Base-by-base conservation (phyloP, 768 basidiomycete species). In the Phylloporus sp. region DNA sequence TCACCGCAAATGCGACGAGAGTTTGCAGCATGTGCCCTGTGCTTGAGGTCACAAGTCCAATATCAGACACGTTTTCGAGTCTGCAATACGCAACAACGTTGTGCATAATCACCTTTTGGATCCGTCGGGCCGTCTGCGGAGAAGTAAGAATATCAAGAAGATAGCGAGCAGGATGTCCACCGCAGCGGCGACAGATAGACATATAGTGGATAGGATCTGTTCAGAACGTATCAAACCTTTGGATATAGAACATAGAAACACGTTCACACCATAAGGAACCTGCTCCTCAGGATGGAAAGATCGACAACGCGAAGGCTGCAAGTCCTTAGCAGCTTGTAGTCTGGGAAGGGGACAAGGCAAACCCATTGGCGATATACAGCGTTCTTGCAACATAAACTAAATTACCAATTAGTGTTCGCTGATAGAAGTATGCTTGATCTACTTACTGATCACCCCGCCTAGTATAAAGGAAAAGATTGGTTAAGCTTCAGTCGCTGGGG, bases 1-100 rank as follows among this genome's bases (percentile, higher is more conserved):
- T 47, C 13, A 58, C 38, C 1, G 52, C 45, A 20, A 58, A 58
- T 6, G 58, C 11, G 0, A 4, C 35, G 11, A 60, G 52, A 5
- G 45, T 41, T 27, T 58, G 56, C 2, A 60, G 29, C 8, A 54
- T 2, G 23, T 48, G 40, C 2, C 9, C 34, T 23, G 53, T 59
- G 2, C 59, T 61, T 35, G 31, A 1, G 7, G 8, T 40, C 13
- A 20, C 28, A 5, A 29, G 15, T 40, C 7, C 29, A 29, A 6
- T 29, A 40, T 45, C n/a, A 46, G 26, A 22, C 40, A 2, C 2
- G 6, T 20, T 20, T 10, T 12, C 11, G 11, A 23, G 45, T 20
- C 27, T 15, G 20, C 18, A 20, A 6, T n/a, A 23, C 38, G 24
- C 6, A 2, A 2, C 13, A 20, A 27, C 8, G 5, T 35, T 16